phyloP scores from a whole-genome alignment of 768 basidiomycete species.

The Tricholoma sp. region DNA sequence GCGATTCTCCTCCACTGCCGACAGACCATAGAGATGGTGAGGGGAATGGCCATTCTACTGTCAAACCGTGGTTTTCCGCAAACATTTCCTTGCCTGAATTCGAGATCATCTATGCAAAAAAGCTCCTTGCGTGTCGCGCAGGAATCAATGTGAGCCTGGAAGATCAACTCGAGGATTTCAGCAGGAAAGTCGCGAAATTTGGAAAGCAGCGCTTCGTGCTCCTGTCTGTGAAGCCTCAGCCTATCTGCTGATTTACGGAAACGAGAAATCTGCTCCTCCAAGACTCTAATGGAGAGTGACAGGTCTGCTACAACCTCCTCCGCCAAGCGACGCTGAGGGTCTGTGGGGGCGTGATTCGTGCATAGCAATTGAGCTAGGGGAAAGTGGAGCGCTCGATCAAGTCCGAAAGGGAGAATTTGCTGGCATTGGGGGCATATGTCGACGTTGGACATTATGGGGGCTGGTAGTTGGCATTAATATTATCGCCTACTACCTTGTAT shows the following conservation, averaged over 20 bases:
- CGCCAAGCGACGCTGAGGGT: not conserved
- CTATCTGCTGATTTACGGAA: not conserved
- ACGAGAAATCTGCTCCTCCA: not conserved
- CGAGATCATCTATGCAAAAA: not conserved
- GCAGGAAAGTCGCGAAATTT: not conserved
- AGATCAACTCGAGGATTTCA: not conserved
- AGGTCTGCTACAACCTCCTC: not conserved
- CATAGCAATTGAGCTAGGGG: not conserved
- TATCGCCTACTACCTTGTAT: too few species aligned
- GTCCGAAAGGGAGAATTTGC: not conserved
- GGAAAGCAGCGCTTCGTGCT: not conserved
- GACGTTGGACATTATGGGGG: not conserved
- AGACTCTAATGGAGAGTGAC: not conserved
- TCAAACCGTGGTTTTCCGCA: not conserved
- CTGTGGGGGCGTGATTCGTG: not conserved
- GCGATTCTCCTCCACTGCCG: not conserved
- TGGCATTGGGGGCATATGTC: not conserved
- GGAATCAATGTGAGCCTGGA: not conserved
- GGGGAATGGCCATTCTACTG: not conserved
- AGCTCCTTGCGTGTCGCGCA: not conserved
- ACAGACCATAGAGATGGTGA: not conserved
- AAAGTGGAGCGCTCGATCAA: not conserved
- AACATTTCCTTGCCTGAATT: not conserved
- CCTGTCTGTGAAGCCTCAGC: not conserved
- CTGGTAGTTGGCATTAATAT: too few species aligned